Evolutionary conservation across 768 basidiomycete species (phyloP).

Genomic region (Suillus spraguei): DNA sequence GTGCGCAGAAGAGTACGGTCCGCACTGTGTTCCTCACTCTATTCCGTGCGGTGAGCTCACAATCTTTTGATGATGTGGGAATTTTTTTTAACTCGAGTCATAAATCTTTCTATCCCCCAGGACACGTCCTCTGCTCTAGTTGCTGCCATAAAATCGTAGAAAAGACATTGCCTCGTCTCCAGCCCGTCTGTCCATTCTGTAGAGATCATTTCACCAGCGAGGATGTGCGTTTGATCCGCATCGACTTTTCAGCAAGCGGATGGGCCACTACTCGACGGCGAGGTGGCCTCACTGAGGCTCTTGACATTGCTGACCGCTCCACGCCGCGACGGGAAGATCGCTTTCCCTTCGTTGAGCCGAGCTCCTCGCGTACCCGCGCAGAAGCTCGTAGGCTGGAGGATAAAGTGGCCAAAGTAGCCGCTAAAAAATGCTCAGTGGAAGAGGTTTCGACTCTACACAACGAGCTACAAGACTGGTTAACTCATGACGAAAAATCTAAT

Average conservation of each 20-base stretch:
- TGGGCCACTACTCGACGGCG: constrained; percentile 68
- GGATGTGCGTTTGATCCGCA: constrained; percentile 73
- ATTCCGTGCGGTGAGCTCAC: constrained; percentile 73
- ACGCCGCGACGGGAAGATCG: constrained; percentile 51
- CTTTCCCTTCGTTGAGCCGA: constrained; percentile 47
- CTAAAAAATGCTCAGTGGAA: constrained; percentile 86
- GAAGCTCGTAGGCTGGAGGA: constrained; percentile 74
- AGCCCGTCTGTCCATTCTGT: constrained; percentile 85
- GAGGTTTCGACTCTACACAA: constrained; percentile 78
- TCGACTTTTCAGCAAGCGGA: constrained; percentile 72
- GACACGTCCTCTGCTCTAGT: constrained; percentile 76
- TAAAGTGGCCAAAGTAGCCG: constrained; percentile 76
- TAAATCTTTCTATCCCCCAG: constrained; percentile 37
- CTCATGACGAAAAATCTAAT: constrained; percentile 56
- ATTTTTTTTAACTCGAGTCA: constrained; percentile 25
- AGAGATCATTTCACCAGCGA: constrained; percentile 72
- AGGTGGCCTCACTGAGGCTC: constrained; percentile 49
- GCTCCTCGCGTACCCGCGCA: constrained; percentile 43
- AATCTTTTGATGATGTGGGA: constrained; percentile 14
- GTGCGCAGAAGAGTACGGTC: constrained; percentile 84
- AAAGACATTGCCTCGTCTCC: constrained; percentile 70
- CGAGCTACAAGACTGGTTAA: constrained; percentile 79
- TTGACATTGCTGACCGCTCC: constrained; percentile 42
- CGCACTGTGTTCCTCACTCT: constrained; percentile 72
- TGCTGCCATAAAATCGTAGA: constrained; percentile 83